Base-by-base conservation (phyloP, 2,329 filamentous ascomycete species). In the Ophiostoma australiae region DNA sequence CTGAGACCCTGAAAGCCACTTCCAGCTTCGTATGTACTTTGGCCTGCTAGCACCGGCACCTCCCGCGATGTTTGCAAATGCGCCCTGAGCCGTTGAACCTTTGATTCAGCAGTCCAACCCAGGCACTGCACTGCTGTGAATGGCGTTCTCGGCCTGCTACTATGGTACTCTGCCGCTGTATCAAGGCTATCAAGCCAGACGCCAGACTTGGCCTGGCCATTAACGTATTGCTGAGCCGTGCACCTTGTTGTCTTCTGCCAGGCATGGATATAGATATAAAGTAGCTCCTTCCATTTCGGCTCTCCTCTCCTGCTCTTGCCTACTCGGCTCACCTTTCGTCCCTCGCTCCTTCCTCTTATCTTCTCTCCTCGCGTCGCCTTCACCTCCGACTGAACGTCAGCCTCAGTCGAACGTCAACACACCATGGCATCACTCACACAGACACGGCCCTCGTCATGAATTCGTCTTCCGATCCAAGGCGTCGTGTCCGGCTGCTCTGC, bases 181-280 rank as follows among this genome's bases (percentile, higher is more conserved):
- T 48, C 13, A 39, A 6, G 37, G 37, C 37, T 39, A 39, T 10
- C 44, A 48, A 20, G 44, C 6, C 44, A 31, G 27, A 31, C 27
- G 27, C 15, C 2, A 58, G 52, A n/a, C 52, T n/a, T 27, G 52
- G 23, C 52, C 52, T 27, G 52, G 23, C 52, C 52, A 58, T 58
- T 58, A 23, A 58, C 52, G 52, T 58, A 48, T 58, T 58, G 52
- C 52, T 58, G 23, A 58, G 52, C 52, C 23, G 52, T 58, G 52
- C 52, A 58, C 52, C 52, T 31, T 58, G 52, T 4, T 58, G 52
- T 58, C 52, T 58, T 27, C n/a, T 58, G 4, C 52, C 23, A 3
- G 44, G 6, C 13, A 17, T 48, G 11, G 23, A 27, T 27, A 31
- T 58, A 27, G 52, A 58, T 58, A 58, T 58, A 58, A 11, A 27